phyloP scores from a whole-genome alignment of 1,284 basidiomycete species.

The Porphyrellus sp. region DNA sequence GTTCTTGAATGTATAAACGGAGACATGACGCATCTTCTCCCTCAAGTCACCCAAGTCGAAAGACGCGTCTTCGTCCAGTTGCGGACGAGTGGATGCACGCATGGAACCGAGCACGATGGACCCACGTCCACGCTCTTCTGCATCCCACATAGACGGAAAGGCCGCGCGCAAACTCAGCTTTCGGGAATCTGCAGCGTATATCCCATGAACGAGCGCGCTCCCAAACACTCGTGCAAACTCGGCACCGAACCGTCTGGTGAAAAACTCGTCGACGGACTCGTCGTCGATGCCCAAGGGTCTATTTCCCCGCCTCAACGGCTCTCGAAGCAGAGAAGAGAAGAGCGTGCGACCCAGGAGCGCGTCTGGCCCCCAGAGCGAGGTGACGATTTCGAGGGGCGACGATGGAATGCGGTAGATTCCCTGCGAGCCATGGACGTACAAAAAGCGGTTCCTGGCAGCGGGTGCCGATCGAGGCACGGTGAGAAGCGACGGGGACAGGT shows the following conservation, averaged over 20 bases:
- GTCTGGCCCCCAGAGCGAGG: constrained; percentile 37
- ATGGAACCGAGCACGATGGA: constrained; percentile 69
- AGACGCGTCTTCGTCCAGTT: constrained; percentile 27
- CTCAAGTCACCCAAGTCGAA: constrained; percentile 56
- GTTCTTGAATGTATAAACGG: constrained; percentile 78
- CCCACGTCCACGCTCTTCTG: constrained; percentile 64
- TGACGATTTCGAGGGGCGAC: constrained; percentile 48
- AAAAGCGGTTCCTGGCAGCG: constrained; percentile 72
- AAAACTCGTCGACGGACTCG: constrained; percentile 81
- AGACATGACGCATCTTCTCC: constrained; percentile 54
- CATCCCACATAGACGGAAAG: constrained; percentile 71
- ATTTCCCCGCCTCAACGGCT: constrained; percentile 51
- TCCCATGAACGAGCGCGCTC: constrained; percentile 87
- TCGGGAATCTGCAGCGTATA: constrained; percentile 86
- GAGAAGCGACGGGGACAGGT: constrained; percentile 56
- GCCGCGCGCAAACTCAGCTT: constrained; percentile 73
- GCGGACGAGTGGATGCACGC: constrained; percentile 22
- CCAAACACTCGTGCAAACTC: constrained; percentile 73
- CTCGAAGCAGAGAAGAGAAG: constrained; percentile 53
- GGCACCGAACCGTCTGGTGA: constrained; percentile 73
- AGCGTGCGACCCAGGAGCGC: constrained; percentile 53
- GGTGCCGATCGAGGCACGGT: constrained; percentile 62
- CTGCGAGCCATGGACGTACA: constrained; percentile 56
- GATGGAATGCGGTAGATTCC: constrained; percentile 45
- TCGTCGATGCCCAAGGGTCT: constrained; percentile 48